A percentile compares a stretch with the other conserved stretches of the same genome.
These are phyloP conservation scores for Dendrobium catenatum DNA, from an alignment of 106 monocot species.

Conservation along the genomic window DNA sequence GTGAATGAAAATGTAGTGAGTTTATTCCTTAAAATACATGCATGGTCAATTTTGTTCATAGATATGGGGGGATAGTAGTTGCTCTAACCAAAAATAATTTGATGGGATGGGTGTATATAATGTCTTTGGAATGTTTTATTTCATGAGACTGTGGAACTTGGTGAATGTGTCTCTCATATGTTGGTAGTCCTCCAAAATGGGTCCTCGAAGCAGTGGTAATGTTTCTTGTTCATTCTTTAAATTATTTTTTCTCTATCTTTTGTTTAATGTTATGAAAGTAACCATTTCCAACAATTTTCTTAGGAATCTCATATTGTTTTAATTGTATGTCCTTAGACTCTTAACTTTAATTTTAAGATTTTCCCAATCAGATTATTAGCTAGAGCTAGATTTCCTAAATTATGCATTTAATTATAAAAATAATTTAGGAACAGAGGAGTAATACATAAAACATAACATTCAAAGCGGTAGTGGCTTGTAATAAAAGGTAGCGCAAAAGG, in stretches of 20 bases:
- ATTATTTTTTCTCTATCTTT: background rate
- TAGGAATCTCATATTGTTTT: background rate
- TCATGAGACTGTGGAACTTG: constrained; percentile 37
- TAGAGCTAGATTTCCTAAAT: no score
- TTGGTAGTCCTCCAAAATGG: constrained; percentile 76
- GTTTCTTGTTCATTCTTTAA: background rate
- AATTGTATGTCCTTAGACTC: background rate
- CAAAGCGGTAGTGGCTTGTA: no score
- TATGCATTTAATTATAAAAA: no score
- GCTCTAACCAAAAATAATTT: constrained; percentile 55
- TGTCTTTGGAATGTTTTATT: constrained; percentile 32
- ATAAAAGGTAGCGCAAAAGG: no score
- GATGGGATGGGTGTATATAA: constrained; percentile 68
- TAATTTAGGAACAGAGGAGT: no score
- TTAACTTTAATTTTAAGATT: background rate
- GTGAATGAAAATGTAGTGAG: background rate
- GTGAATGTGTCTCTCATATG: constrained; percentile 70
- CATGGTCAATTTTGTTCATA: constrained; percentile 5
- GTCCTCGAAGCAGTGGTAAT: constrained; percentile 85
- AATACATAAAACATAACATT: no score
- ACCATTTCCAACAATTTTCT: background rate
- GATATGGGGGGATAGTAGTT: constrained; percentile 42
- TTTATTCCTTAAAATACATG: background rate
- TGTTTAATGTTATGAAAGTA: background rate
- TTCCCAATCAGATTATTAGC: no score